Base-by-base conservation (phyloP, 371 early-diverging fungal species). In the Batkoa obscura region DNA sequence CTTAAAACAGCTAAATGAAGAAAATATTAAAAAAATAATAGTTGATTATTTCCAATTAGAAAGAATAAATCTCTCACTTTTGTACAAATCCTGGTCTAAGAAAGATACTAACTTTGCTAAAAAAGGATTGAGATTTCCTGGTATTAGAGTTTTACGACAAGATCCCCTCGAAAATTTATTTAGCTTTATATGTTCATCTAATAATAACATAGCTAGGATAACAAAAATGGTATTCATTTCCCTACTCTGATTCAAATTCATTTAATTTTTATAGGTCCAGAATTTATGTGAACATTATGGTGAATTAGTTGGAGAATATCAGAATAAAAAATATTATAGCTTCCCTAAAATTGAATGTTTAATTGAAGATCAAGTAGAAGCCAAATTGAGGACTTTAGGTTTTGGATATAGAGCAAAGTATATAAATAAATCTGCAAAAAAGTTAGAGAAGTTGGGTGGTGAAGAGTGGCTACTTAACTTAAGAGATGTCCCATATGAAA, bases 151-250 rank as follows among this genome's bases (percentile, higher is more conserved):
- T 2, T 60, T 93, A 31, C 67, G 85, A 10, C 91, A 91, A 57
- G 87, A 87, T 54, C 90, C 95, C 1, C 71, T 83, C 58, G 93
- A 95, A 64, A 90, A 83, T 56, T 60, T 94, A 47, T 70, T 99
- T 48, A 77, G 84, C 9, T 98, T 99, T 62, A 95, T 99, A 34
- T 97, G 97, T 68, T 85, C 90, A 1, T 72, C 80, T 54, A 96
- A 95, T 73, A 99, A 99, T 72, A 93, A 95, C 69, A 91, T 99
- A 39, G 61, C 74, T 23, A 72, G 98, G 35, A 98, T 99, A 38
- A 81, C 90, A 9, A 72, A 70, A 58, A 93, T 94, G 94, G 93
- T 90, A 58, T 58, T 53, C 58, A 55, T 39, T 30, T 33, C 33
- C 3, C 42, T 12, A n/a, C 9, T 13, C 13, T 15, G 49, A 32